Evolutionary conservation across 192 early-diverging fungal genomes (phyloP).

Genomic region (Anaeromyces robustus): DNA sequence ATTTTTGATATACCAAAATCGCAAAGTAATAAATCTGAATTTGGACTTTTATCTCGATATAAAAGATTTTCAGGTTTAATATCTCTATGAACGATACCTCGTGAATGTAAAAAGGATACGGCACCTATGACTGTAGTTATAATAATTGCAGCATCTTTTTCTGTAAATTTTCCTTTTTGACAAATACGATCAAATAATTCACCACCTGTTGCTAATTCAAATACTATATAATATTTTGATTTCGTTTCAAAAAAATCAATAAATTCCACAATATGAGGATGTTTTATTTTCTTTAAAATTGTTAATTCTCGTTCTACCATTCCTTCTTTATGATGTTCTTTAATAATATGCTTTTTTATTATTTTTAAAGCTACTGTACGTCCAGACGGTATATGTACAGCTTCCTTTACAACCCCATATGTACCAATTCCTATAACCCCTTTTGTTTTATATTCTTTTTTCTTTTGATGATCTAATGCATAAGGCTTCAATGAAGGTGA

Average conservation of each 20-base stretch:
- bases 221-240: slow-evolving; percentile 6
- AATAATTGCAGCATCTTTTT: slow-evolving; percentile 39
- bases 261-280: slow-evolving; percentile 2
- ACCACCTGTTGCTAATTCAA: slow-evolving; percentile 1
- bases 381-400: slow-evolving; percentile 3
- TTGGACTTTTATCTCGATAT: not conserved
- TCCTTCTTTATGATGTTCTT: slow-evolving; percentile 3
- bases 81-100: slow-evolving; percentile 7
- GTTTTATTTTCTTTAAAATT: not conserved
- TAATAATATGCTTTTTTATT: slow-evolving; percentile 2
- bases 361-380: slow-evolving; percentile 3
- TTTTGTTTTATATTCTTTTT: not conserved
- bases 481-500: not conserved
- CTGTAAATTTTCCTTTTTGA: slow-evolving; percentile 51
- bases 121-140: not conserved
- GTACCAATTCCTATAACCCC: slow-evolving; percentile 2
- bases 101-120: not conserved
- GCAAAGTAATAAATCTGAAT: not conserved
- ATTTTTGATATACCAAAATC: slow-evolving; percentile 6
- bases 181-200: slow-evolving; percentile 79
- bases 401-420: slow-evolving; percentile 2
- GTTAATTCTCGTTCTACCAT: slow-evolving; percentile 1
- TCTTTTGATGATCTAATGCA: not conserved
- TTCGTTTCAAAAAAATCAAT: slow-evolving; percentile 5
- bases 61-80: slow-evolving; percentile 6